Conservation (phyloP, 495 filamentous ascomycete species). For the Penicillium desertorum region DNA sequence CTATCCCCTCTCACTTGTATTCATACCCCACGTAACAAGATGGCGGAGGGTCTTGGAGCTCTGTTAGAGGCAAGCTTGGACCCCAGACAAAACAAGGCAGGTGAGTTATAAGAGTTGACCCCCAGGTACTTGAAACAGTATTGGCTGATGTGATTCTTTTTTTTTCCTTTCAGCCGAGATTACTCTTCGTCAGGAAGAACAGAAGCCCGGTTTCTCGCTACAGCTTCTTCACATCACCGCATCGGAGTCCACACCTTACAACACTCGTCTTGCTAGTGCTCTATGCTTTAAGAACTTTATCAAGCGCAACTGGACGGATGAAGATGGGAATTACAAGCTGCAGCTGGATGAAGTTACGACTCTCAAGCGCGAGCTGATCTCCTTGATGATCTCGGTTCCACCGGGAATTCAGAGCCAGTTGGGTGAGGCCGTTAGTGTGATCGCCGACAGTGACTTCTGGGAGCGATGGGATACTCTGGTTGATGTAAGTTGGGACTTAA, state of each 20-base stretch:
- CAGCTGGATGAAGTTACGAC: slow-evolving; percentile 73
- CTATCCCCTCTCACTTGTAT: slow-evolving; percentile 20
- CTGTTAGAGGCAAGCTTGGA: slow-evolving; percentile 86
- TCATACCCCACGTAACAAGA: slow-evolving; percentile 49
- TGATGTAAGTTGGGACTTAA: slow-evolving; percentile 51
- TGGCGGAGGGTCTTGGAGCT: slow-evolving; percentile 71
- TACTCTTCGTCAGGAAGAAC: slow-evolving; percentile 70
- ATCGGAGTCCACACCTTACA: slow-evolving; percentile 61
- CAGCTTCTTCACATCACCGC: slow-evolving; percentile 85
- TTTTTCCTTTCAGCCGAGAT: slow-evolving; percentile 64
- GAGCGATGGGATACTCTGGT: slow-evolving; percentile 90
- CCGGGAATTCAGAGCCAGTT: slow-evolving; percentile 85
- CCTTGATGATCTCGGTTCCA: slow-evolving; percentile 91
- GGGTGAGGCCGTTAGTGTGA: slow-evolving; percentile 92
- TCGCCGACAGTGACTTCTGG: slow-evolving; percentile 98
- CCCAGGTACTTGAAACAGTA: not conserved
- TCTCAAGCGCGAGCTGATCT: slow-evolving; percentile 92
- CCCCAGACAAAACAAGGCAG: slow-evolving; percentile 81
- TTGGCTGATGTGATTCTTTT: slow-evolving; percentile 18
- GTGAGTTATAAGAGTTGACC: slow-evolving; percentile 46
- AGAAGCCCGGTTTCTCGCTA: slow-evolving; percentile 82
- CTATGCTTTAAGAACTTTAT: slow-evolving; percentile 99
- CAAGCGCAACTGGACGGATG: slow-evolving; percentile 86
- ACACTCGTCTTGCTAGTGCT: slow-evolving; percentile 84
- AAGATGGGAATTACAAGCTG: slow-evolving; percentile 88